Evolutionary conservation across 805 yeast species (phyloP).

Genomic region (Kurtzmaniella fragi): DNA sequence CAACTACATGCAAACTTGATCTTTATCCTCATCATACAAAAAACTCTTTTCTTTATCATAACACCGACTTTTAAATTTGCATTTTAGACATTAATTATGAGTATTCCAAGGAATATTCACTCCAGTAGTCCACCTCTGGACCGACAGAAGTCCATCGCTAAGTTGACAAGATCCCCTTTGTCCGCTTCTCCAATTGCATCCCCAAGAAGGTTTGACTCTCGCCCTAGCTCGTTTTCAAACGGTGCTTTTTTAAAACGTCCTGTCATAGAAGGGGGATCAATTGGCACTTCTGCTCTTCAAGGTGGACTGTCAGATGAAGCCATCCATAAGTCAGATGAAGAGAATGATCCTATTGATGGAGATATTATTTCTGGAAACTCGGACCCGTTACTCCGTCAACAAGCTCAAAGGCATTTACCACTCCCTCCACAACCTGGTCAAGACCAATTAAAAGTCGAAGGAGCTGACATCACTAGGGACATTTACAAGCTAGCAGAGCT

Average conservation of each 20-base stretch:
- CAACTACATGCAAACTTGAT: not conserved
- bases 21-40: not conserved
- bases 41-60: too few relatives aligned
- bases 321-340: conserved; percentile 10
- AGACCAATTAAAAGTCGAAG: conserved; percentile 31
- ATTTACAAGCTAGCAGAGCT: conserved; percentile 24
- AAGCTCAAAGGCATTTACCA: conserved; percentile 29
- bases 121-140: conserved; percentile 12
- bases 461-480: conserved; percentile 51
- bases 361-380: conserved; percentile 17
- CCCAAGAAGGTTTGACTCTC: conserved; percentile 10
- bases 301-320: conserved; percentile 6
- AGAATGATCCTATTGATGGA: conserved; percentile 10
- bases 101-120: conserved; percentile 7
- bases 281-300: conserved; percentile 8
- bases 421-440: conserved; percentile 15
- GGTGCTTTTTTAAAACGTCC: conserved; percentile 15
- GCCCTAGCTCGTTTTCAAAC: conserved; percentile 10
- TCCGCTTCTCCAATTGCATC: conserved; percentile 9
- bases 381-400: conserved; percentile 28
- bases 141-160: conserved; percentile 26
- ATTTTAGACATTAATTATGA: conserved; percentile 4
- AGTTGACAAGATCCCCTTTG: conserved; percentile 23
- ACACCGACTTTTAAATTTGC: too few relatives aligned
- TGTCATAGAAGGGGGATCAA: conserved; percentile 7